Evolutionary conservation across 345 rosid species (phyloP), one percentile per base, ranked within the genome.

Genomic region (Syzygium aromaticum): DNA sequence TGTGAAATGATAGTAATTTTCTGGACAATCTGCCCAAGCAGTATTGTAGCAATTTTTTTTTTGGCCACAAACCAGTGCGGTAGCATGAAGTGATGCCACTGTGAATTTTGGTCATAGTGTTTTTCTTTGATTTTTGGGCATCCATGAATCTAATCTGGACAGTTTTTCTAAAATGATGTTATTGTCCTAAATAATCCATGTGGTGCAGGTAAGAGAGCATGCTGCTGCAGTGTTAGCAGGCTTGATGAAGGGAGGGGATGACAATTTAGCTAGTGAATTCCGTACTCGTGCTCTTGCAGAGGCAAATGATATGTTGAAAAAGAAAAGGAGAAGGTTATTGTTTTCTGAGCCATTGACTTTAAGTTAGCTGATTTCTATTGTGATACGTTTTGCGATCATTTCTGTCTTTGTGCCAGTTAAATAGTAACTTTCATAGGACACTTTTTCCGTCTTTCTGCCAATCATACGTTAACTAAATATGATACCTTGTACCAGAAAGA

Each of bases 161-260:
- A 33, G 49, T 73, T 56, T 14, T 73, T 73, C 25, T 86, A 13
- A 63, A 33, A 51, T 49, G 80, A 49, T 33, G 22, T 49, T 38
- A 33, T 38, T 73, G 38, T 73, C 40, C 12, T 73, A 21, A 73
- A 67, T 33, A 73, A 38, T 38, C 49, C 49, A 38, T 73, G 59
- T 40, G 40, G 73, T 8, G 73, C 90, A 98, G 99, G 98, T 98
- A 88, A 95, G 99, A 86, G 99, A 98, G 94, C 99, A 96, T 91
- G 98, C 99, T 51, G 99, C 99, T 49, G 96, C 98, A 56, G 99
- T 98, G 91, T 93, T 98, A 87, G 99, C 99, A 64, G 99, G 99
- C 86, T 90, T 98, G 87, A 93, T 95, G 98, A 98, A 98, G 92
- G 99, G 99, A 64, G 99, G 96, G 80, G 98, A 96, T 91, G 96